A percentile compares a stretch with the other conserved stretches of the same genome.
These are phyloP conservation scores for Domatiomyces globalis DNA, from an alignment of 2,329 filamentous ascomycete genomes.

Conservation along the genomic window DNA sequence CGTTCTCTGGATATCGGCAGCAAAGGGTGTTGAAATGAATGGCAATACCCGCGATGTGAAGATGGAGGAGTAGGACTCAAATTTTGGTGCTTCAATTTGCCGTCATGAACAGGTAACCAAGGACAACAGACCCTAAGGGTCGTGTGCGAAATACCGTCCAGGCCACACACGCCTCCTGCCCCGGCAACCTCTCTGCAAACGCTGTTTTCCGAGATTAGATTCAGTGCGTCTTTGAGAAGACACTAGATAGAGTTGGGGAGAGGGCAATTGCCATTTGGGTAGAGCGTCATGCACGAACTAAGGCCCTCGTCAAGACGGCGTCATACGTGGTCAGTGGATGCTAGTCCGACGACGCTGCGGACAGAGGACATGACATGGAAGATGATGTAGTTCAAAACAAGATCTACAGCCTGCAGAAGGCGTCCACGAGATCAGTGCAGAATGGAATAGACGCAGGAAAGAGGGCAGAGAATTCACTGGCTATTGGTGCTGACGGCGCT, in stretches of 20 bases:
- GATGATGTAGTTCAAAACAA: neutral
- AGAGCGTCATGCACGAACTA: neutral
- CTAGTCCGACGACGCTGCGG: neutral
- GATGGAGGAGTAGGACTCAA: constrained; percentile 16
- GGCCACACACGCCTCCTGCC: neutral
- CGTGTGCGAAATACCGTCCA: neutral
- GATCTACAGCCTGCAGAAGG: neutral
- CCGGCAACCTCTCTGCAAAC: neutral
- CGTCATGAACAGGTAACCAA: neutral
- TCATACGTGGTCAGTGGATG: neutral
- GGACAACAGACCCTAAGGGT: neutral
- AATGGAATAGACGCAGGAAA: neutral
- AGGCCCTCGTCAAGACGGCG: neutral
- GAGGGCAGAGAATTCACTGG: neutral
- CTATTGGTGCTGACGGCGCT: neutral
- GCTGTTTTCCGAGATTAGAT: neutral
- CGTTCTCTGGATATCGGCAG: constrained; percentile 73
- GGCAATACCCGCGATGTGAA: constrained; percentile 16
- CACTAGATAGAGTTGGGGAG: neutral
- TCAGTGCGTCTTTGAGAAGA: neutral
- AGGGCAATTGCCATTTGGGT: neutral
- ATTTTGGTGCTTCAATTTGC: neutral
- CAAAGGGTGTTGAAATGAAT: constrained; percentile 37
- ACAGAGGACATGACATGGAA: neutral
- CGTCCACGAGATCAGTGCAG: neutral